A percentile compares a stretch with the other conserved stretches of the same genome.
phyloP scores from a whole-genome alignment of 257 asterid genomes.

The Solanum tarijense region DNA sequence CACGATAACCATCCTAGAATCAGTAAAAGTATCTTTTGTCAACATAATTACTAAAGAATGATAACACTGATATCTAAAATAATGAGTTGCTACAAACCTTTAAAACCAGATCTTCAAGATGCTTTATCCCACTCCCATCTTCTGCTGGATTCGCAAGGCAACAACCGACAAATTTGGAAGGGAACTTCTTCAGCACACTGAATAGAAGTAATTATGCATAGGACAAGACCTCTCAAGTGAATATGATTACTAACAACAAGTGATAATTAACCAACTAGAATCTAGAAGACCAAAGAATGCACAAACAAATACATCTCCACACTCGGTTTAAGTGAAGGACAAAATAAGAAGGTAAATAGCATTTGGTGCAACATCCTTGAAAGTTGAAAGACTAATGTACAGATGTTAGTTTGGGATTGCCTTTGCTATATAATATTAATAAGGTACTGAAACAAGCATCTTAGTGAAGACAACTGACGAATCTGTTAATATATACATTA shows the following conservation, averaged over 20 bases:
- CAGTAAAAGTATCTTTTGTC: neutral
- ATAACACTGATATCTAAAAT: neutral
- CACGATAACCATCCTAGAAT: conserved; percentile 73
- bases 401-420: neutral
- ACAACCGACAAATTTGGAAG: conserved; percentile 75
- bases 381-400: neutral
- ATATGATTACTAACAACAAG: neutral
- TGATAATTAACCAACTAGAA: neutral
- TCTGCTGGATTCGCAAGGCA: conserved; percentile 93
- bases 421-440: neutral
- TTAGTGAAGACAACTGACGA: neutral
- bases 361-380: neutral
- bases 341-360: neutral
- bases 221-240: neutral
- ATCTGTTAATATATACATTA: neutral
- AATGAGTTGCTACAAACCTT: conserved; percentile 26
- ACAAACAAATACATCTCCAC: neutral
- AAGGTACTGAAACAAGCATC: neutral
- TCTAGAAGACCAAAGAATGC: neutral
- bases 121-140: conserved; percentile 59
- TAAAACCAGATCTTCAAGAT: conserved; percentile 55
- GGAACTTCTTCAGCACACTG: conserved; percentile 70
- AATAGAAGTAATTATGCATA: neutral
- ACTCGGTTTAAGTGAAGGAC: neutral
- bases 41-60: neutral